Base-by-base conservation (phyloP, 345 rosid genomes). In the Anacardium occidentale region DNA sequence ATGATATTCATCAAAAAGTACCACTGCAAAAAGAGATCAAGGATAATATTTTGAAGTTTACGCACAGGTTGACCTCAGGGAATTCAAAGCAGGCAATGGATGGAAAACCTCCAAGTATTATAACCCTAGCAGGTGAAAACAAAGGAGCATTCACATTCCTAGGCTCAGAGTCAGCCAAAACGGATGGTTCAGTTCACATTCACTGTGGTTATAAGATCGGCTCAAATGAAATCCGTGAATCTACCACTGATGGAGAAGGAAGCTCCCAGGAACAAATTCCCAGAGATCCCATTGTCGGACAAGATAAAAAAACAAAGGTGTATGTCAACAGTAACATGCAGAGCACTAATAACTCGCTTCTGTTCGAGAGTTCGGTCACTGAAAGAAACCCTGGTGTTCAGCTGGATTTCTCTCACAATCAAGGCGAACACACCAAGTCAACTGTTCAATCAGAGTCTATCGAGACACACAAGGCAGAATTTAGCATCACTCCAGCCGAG, bases 101-200 rank as follows among this genome's bases (percentile, higher is more conserved):
- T 45, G 88, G 84, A 66, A 80, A 81, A 76, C 71, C 78, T 0
- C 82, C 79, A 15, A 78, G 82, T 55, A 73, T 88, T 37, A 66
- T 83, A 44, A 91, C 97, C 14, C 69, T 93, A 52, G 89, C 97
- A 4, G 98, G 98, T 17, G 98, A 96, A 78, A 93, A 91, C 82
- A 87, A 72, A 82, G 99, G 98, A 77, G 98, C 95, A 1, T 76
- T 79, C 40, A 91, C 90, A 93, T 76, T 81, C 55, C 7, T 87
- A 68, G 79, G 77, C 69, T 76, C 85, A 34, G 93, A 85, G 51
- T 79, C 84, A 40, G 58, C 69, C 44, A 83, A 65, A 78, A 86
- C 77, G 77, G 86, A 75, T 5, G 88, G 78, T 26, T 83, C 84
- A 10, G 68, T 89, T 71, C 90, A 78, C 71, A 91, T 87, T 75